These are phyloP conservation scores for Xerophyta viscosa DNA, from an alignment of 106 monocot genomes.

Conservation along the genomic window DNA sequence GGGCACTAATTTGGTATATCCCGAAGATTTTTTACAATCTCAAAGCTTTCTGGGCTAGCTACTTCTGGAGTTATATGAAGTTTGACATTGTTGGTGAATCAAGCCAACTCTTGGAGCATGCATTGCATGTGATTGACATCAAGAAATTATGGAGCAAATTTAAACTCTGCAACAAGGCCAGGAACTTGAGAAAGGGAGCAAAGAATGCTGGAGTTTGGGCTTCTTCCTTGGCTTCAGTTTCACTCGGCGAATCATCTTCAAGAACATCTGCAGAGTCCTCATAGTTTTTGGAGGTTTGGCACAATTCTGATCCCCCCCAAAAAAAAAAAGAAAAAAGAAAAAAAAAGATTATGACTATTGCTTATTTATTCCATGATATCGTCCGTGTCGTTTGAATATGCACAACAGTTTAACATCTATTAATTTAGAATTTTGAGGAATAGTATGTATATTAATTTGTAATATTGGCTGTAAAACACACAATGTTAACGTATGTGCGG, in stretches of 20 bases:
- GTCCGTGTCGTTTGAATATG: no score
- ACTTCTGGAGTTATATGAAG: constrained; percentile 23
- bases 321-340: no score
- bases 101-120: constrained; percentile 41
- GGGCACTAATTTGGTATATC: constrained; percentile 21
- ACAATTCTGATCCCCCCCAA: no score
- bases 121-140: constrained; percentile 42
- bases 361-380: no score
- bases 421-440: no score
- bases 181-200: constrained; percentile 67
- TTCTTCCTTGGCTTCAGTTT: constrained; percentile 79
- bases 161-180: constrained; percentile 47
- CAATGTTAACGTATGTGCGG: no score
- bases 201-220: constrained; percentile 79
- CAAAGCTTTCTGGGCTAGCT: constrained; percentile 25
- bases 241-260: constrained; percentile 61
- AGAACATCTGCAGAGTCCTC: no score
- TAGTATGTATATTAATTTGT: no score
- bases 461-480: no score
- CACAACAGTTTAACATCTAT: no score
- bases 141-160: constrained; percentile 66
- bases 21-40: constrained; percentile 23
- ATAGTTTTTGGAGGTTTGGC: no score
- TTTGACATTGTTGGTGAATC: constrained; percentile 41
- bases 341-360: no score